Evolutionary conservation across 306 rosid genomes (phyloP).

Genomic region (Acacia melanoxylon): DNA sequence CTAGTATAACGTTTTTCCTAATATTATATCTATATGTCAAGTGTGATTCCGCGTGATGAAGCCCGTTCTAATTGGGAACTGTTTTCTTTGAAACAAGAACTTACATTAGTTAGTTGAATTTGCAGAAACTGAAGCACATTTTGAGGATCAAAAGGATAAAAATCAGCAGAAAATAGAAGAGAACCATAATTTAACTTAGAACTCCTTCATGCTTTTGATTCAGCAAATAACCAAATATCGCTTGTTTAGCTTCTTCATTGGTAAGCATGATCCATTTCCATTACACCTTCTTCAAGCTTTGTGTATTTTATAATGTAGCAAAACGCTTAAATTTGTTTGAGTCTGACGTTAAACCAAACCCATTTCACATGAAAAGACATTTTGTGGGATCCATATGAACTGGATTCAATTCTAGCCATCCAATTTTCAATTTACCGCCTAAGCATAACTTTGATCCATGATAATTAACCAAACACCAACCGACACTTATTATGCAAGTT

Average conservation of each 20-base stretch:
- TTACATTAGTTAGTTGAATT: background rate
- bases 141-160: background rate
- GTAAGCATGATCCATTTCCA: background rate
- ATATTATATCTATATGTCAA: background rate
- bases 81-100: background rate
- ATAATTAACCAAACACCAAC: conserved; percentile 13
- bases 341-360: conserved; percentile 19
- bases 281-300: background rate
- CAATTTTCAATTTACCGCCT: background rate
- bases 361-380: conserved; percentile 21
- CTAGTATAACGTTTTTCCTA: too few species aligned
- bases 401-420: conserved; percentile 32
- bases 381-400: conserved; percentile 33
- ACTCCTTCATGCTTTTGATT: background rate
- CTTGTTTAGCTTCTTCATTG: background rate
- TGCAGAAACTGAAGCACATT: conserved; percentile 5
- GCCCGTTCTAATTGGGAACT: background rate
- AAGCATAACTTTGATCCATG: background rate
- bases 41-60: background rate
- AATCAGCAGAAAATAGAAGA: background rate
- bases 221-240: background rate
- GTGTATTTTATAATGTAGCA: background rate
- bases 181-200: background rate
- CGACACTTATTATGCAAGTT: conserved; percentile 28
- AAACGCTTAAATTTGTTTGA: background rate